A percentile compares a stretch with the other conserved stretches of the same genome.
Evolutionary conservation across 2,329 filamentous ascomycete genomes (phyloP).

Genomic region (Botrytis porri): DNA sequence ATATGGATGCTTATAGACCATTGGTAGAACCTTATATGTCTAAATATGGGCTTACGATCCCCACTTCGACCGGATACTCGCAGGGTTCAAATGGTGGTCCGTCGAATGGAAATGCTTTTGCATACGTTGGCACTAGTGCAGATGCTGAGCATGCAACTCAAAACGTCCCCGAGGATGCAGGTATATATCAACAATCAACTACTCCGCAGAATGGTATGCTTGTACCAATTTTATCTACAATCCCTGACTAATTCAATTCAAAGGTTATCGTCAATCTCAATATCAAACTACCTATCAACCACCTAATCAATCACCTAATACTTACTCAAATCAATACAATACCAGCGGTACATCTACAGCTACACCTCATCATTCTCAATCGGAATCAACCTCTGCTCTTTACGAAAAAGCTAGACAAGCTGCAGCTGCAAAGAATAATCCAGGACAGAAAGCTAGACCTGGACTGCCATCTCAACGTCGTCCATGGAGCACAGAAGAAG

Average conservation of each 20-base stretch:
- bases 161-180: constrained; percentile 21
- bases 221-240: background rate
- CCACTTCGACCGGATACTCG: constrained; percentile 18
- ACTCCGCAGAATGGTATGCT: constrained; percentile 21
- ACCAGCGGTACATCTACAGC: constrained; percentile 10
- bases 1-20: constrained; percentile 57
- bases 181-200: constrained; percentile 16
- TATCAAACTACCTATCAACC: constrained; percentile 31
- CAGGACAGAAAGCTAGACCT: constrained; percentile 47
- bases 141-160: constrained; percentile 21
- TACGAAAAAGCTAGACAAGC: constrained; percentile 56
- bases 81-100: background rate
- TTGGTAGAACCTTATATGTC: constrained; percentile 47
- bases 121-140: constrained; percentile 26
- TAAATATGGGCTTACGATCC: constrained; percentile 34
- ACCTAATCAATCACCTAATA: constrained; percentile 17
- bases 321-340: constrained; percentile 19
- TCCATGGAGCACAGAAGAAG: constrained; percentile 85
- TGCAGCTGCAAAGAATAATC: constrained; percentile 53
- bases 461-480: constrained; percentile 59
- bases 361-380: constrained; percentile 39
- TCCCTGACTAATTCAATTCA: background rate
- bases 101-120: constrained; percentile 11
- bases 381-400: constrained; percentile 51
- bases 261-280: constrained; percentile 15